Percentiles rank a stretch among this genome's conserved stretches.
These are phyloP conservation scores for Neofusicoccum sp. DNA, from an alignment of 2,329 filamentous ascomycete species.

Conservation along the genomic window DNA sequence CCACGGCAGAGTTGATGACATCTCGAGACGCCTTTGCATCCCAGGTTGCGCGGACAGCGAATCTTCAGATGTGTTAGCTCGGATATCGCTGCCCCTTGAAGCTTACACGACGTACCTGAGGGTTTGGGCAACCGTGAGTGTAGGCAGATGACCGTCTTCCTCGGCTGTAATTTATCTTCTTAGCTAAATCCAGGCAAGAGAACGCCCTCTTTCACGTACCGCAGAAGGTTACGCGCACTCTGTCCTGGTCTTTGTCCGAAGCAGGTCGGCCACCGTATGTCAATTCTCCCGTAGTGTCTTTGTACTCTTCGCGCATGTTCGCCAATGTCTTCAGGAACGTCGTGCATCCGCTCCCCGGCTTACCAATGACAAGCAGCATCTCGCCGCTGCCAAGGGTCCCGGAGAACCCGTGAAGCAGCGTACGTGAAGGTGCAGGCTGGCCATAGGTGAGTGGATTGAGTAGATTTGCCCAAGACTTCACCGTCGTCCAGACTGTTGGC, in stretches of 20 bases:
- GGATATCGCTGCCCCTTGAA: no score
- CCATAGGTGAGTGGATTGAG: background rate
- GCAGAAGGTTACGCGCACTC: conserved; percentile 24
- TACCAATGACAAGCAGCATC: conserved; percentile 40
- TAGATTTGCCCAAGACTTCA: background rate
- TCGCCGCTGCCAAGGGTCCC: conserved; percentile 32
- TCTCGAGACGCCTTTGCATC: conserved; percentile 19
- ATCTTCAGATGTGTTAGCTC: no score
- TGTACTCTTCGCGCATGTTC: conserved; percentile 40
- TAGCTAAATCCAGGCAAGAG: no score
- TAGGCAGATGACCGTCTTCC: conserved; percentile 48
- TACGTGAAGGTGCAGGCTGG: background rate
- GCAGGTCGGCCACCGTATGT: background rate
- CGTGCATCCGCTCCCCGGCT: conserved; percentile 55
- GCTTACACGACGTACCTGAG: no score
- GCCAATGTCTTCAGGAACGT: conserved; percentile 60
- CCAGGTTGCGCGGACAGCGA: conserved; percentile 23
- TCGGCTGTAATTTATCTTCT: conserved; percentile 31
- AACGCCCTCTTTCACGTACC: background rate
- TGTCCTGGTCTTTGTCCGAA: conserved; percentile 23
- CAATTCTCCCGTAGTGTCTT: background rate
- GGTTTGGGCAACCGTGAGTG: conserved; percentile 43
- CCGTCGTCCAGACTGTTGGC: background rate
- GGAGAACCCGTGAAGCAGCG: background rate
- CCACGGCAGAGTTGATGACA: conserved; percentile 42